These are phyloP conservation scores for Insectozyma bohioensis DNA, from an alignment of 1,139 yeast genomes.

Conservation along the genomic window DNA sequence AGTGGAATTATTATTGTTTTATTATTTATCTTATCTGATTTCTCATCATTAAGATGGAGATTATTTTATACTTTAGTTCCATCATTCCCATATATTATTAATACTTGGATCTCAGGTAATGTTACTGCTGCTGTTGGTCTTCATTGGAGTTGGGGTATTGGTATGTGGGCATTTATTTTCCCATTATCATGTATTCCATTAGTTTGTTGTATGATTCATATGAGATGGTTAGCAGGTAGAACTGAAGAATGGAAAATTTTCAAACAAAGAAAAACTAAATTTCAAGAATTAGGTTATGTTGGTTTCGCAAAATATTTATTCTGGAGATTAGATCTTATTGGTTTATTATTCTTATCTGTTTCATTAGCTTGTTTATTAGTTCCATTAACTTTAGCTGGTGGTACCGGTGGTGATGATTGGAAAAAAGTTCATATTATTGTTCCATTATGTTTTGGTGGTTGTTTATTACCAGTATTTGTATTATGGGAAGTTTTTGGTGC, in stretches of 20 bases:
- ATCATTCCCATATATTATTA: constrained; percentile 68
- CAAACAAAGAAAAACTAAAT: constrained; percentile 21
- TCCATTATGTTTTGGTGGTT: constrained; percentile 38
- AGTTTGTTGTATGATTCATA: constrained; percentile 29
- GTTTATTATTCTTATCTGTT: constrained; percentile 29
- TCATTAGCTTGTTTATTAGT: constrained; percentile 37
- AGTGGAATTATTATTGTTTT: constrained; percentile 61
- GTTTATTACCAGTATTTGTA: constrained; percentile 32
- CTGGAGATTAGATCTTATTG: constrained; percentile 38
- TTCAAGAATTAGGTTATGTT: constrained; percentile 23
- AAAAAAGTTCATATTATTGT: constrained; percentile 30
- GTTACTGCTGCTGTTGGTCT: constrained; percentile 33
- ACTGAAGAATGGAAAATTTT: constrained; percentile 35
- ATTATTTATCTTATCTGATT: constrained; percentile 61
- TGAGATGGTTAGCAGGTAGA: constrained; percentile 35
- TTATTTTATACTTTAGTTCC: constrained; percentile 61
- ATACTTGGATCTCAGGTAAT: constrained; percentile 74
- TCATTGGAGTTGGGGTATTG: constrained; percentile 50
- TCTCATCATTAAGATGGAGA: constrained; percentile 71
- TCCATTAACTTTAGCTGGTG: constrained; percentile 42
- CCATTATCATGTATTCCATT: constrained; percentile 38
- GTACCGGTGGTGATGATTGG: constrained; percentile 28
- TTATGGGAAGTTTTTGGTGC: constrained; percentile 34
- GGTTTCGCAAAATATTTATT: constrained; percentile 27
- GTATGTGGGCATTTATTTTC: constrained; percentile 43